phyloP scores from a whole-genome alignment of 1,284 basidiomycete species.

The Sparassis latifolia region DNA sequence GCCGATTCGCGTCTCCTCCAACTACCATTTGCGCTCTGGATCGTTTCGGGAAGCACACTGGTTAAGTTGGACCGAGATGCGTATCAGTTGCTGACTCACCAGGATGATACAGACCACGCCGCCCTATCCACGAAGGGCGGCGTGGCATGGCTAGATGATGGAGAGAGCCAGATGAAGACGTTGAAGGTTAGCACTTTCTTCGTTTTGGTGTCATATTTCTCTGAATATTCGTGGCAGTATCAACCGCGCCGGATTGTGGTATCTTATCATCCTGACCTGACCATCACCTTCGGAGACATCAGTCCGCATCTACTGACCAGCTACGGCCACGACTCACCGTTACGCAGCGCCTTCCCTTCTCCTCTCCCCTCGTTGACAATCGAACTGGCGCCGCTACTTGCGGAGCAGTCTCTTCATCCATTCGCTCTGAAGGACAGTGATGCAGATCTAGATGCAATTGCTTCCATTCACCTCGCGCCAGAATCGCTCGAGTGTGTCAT shows the following conservation, averaged over 20 bases:
- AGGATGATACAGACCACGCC: conserved; percentile 13
- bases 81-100: conserved; percentile 30
- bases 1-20: conserved; percentile 32
- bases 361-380: conserved; percentile 60
- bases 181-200: conserved; percentile 35
- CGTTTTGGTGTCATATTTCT: not conserved
- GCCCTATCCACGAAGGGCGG: conserved; percentile 42
- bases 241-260: conserved; percentile 67
- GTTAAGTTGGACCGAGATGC: conserved; percentile 37
- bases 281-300: conserved; percentile 61
- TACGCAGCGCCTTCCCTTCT: conserved; percentile 55
- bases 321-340: conserved; percentile 30
- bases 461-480: conserved; percentile 53
- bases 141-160: conserved; percentile 42
- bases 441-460: conserved; percentile 11
- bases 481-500: conserved; percentile 67
- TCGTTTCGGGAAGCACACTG: conserved; percentile 35
- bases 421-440: not conserved
- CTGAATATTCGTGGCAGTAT: conserved; percentile 29
- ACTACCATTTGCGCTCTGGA: conserved; percentile 36
- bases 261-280: conserved; percentile 60
- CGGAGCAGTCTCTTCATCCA: conserved; percentile 33
- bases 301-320: conserved; percentile 61
- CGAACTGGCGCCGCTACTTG: conserved; percentile 44
- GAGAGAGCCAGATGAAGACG: conserved; percentile 38